These are phyloP conservation scores for Globisporangium middletonii DNA, from an alignment of 352 stramenopile species.

Conservation along the genomic window DNA sequence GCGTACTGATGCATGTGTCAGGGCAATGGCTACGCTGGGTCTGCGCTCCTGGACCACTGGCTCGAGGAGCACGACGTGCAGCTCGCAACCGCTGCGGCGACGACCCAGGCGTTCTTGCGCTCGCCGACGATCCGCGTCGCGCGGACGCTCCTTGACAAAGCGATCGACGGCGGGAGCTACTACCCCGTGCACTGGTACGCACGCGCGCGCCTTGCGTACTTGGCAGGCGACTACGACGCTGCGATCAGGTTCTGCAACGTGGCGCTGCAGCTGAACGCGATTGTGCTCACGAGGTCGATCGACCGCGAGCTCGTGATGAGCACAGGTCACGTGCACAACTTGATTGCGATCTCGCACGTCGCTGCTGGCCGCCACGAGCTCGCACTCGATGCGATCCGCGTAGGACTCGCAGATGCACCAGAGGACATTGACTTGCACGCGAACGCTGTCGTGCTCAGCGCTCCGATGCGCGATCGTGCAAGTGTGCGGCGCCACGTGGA, in stretches of 20 bases:
- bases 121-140: conserved; percentile 27
- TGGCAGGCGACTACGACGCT: conserved; percentile 24
- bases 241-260: conserved; percentile 18
- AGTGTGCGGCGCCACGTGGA: conserved; percentile 21
- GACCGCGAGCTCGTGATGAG: conserved; percentile 35
- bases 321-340: conserved; percentile 35
- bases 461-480: conserved; percentile 13
- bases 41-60: conserved; percentile 30
- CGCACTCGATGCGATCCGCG: conserved; percentile 26
- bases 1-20: conserved; percentile 1
- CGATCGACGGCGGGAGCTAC: conserved; percentile 20
- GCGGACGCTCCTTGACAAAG: conserved; percentile 22
- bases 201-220: conserved; percentile 29
- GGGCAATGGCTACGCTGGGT: conserved; percentile 34
- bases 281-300: conserved; percentile 25
- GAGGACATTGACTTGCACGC: conserved; percentile 36
- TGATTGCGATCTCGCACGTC: conserved; percentile 30
- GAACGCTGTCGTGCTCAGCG: conserved; percentile 37
- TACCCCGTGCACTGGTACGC: conserved; percentile 39
- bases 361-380: conserved; percentile 19
- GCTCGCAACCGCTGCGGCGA: conserved; percentile 5
- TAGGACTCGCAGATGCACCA: conserved; percentile 29
- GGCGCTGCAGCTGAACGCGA: conserved; percentile 24
- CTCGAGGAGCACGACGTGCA: conserved; percentile 11
- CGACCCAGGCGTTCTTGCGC: conserved; percentile 17